phyloP scores from a whole-genome alignment of 1,284 basidiomycete genomes.

The Exsudoporus floridanus region DNA sequence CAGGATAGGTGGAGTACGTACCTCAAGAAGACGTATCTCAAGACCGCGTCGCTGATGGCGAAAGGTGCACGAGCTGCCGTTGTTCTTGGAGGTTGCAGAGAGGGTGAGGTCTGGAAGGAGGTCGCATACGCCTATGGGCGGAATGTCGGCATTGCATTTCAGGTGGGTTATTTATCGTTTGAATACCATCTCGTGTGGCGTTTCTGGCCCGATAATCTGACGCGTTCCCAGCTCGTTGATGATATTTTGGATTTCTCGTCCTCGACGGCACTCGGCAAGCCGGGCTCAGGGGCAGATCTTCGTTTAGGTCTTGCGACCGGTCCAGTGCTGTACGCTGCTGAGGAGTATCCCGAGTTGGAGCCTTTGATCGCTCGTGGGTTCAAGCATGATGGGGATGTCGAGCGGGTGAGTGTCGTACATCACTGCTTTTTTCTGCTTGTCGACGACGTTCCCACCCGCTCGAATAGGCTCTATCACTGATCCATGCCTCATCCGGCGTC shows the following conservation, averaged over 20 bases:
- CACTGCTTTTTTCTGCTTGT: background rate
- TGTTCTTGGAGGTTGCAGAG: conserved; percentile 83
- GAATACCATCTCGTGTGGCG: no score
- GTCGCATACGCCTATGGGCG: conserved; percentile 91
- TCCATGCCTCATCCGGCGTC: conserved; percentile 74
- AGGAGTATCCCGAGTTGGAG: conserved; percentile 81
- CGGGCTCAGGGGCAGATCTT: conserved; percentile 78
- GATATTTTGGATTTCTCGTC: conserved; percentile 89
- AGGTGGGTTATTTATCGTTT: conserved; percentile 56
- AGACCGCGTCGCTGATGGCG: conserved; percentile 95
- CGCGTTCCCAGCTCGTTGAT: conserved; percentile 73
- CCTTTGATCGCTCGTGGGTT: conserved; percentile 88
- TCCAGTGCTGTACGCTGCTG: conserved; percentile 93
- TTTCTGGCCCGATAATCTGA: background rate
- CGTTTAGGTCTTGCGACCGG: conserved; percentile 88
- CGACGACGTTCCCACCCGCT: background rate
- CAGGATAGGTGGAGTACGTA: conserved; percentile 81
- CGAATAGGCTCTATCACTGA: conserved; percentile 69
- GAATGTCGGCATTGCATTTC: conserved; percentile 91
- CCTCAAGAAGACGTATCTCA: conserved; percentile 93
- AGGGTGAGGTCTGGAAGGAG: conserved; percentile 86
- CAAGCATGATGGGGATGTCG: conserved; percentile 79
- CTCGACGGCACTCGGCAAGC: conserved; percentile 73
- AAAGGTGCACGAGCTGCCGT: conserved; percentile 89
- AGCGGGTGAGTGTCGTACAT: conserved; percentile 52